Evolutionary conservation across 495 filamentous ascomycete genomes (phyloP), one percentile per base, ranked within the genome.

Genomic region (Daldinia loculata): DNA sequence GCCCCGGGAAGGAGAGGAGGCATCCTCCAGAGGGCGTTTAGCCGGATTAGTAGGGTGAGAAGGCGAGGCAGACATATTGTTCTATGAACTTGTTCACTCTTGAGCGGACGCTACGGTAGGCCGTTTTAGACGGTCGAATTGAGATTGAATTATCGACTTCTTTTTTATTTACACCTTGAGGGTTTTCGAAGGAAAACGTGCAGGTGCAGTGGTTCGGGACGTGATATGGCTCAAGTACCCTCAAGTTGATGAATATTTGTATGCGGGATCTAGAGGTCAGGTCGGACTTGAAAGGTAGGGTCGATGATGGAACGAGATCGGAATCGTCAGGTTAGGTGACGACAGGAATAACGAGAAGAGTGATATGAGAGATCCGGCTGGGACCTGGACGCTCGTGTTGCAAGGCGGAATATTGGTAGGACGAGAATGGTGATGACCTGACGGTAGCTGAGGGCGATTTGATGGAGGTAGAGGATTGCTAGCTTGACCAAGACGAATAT

Each of bases 21-120:
- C 89, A 76, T 98, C 95, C 85, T 99, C 95, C 56, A 98, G 89
- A 68, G 95, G 95, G 69, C 95, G 94, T 86, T 99, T 99, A 75
- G 92, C 78, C 69, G 86, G 86, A 67, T 86, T 83, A 45, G 84
- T 84, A 8, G 83, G 80, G 53, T 85, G 83, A 43, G 79, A 73
- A 12, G 85, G 84, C 57, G 86, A 86, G 45, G 81, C 81, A 78
- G 86, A 88, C 84, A 88, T 87, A 48, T 79, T 83, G 76, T 57
- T 70, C 72, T 79, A 77, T 75, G 63, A 75, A 71, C 39, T 43
- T 79, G 69, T 77, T 81, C 73, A 78, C 75, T 76, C 71, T 75
- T 74, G 72, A 66, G 70, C 57, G 74, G 67, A 68, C 66, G 26
- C 65, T 68, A 75, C 77, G 70, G 73, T 74, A 58, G 63, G 73